phyloP scores from a whole-genome alignment of 805 yeast genomes.

The Torulaspora microellipsoides region DNA sequence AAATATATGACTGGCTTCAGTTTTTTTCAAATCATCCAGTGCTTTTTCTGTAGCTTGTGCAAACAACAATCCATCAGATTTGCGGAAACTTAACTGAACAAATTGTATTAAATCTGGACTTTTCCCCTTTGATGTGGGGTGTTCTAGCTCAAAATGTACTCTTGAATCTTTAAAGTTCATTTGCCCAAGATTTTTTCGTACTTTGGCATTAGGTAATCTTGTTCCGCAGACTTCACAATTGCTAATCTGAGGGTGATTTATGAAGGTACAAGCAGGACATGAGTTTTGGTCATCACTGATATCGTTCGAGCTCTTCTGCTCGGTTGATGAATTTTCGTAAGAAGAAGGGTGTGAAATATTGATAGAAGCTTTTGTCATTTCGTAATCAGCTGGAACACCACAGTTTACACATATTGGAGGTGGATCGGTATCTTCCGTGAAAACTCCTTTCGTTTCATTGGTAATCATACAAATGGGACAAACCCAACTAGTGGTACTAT shows the following conservation, averaged over 20 bases:
- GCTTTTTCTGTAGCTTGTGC: constrained; percentile 43
- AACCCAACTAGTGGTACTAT: constrained; percentile 48
- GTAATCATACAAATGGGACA: constrained; percentile 73
- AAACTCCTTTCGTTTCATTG: constrained; percentile 26
- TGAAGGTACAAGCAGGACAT: constrained; percentile 67
- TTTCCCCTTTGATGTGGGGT: constrained; percentile 19
- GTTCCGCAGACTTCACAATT: constrained; percentile 88
- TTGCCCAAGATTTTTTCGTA: constrained; percentile 17
- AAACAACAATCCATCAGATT: constrained; percentile 58
- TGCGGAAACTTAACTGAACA: constrained; percentile 70
- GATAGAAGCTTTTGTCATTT: constrained; percentile 34
- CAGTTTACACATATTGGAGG: constrained; percentile 55
- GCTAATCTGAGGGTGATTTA: constrained; percentile 73
- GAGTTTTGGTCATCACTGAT: constrained; percentile 13
- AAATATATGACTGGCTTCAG: constrained; percentile 21
- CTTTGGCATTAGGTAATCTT: constrained; percentile 34
- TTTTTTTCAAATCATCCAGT: constrained; percentile 52
- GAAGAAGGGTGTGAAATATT: constrained; percentile 6
- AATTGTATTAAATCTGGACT: constrained; percentile 23
- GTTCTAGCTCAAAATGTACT: constrained; percentile 34
- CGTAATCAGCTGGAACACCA: constrained; percentile 49
- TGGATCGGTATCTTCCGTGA: constrained; percentile 15
- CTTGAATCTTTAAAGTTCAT: constrained; percentile 33
- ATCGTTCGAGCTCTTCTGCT: too few species aligned
- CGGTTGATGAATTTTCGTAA: too few species aligned